phyloP scores from a whole-genome alignment of 148 eudicot species.

The Beta vulgaris region DNA sequence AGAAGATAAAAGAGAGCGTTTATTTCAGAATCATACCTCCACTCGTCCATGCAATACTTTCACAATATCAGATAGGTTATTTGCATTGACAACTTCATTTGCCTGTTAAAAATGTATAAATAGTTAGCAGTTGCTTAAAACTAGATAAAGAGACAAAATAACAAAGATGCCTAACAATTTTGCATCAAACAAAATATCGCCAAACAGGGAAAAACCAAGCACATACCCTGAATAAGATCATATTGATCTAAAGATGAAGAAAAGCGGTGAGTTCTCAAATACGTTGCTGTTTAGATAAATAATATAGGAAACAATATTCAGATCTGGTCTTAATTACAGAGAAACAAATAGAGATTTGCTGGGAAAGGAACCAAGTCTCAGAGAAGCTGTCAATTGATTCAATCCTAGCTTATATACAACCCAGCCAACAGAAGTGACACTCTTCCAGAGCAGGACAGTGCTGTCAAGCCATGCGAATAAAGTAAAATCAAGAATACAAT shows the following conservation, averaged over 20 bases:
- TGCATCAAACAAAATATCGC: background rate
- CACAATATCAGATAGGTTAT: slow-evolving; percentile 74
- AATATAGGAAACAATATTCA: background rate
- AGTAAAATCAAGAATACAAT: too few relatives aligned
- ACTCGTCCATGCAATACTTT: slow-evolving; percentile 94
- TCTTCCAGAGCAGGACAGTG: too few relatives aligned
- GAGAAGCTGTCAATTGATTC: too few relatives aligned
- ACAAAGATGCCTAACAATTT: background rate
- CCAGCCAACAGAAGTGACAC: too few relatives aligned
- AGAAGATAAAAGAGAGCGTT: background rate
- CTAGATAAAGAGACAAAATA: background rate
- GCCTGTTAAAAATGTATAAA: slow-evolving; percentile 50
- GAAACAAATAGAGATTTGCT: too few relatives aligned
- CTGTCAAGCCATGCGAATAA: too few relatives aligned
- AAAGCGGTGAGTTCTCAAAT: background rate
- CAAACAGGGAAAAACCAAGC: background rate
- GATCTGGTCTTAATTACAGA: too few relatives aligned
- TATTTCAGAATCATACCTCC: slow-evolving; percentile 55
- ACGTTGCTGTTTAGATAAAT: background rate
- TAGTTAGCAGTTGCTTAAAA: slow-evolving; percentile 16
- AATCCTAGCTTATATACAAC: too few relatives aligned
- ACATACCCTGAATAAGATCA: background rate
- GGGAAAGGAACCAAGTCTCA: too few relatives aligned
- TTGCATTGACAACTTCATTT: slow-evolving; percentile 90
- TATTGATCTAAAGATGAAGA: too few relatives aligned